phyloP scores from a whole-genome alignment of 352 stramenopile genomes.

The Phytophthora constricta region DNA sequence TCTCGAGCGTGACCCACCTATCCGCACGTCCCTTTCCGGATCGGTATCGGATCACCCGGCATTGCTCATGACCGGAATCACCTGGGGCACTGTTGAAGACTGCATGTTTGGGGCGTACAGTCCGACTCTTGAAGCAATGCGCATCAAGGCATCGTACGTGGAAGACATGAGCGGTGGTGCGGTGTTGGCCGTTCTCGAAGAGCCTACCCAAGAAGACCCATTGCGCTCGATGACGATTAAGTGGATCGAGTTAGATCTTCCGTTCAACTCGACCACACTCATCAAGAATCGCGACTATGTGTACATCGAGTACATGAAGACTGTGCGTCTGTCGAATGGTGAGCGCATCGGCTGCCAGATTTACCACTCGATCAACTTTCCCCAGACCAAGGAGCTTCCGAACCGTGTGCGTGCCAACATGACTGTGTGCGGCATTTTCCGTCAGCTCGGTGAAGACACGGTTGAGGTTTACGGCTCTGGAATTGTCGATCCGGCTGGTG shows the following conservation, averaged over 20 bases:
- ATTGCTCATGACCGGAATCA: slow-evolving; percentile 36
- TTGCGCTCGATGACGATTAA: slow-evolving; percentile 33
- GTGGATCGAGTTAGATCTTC: slow-evolving; percentile 25
- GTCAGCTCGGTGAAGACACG: slow-evolving; percentile 44
- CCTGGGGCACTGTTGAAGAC: slow-evolving; percentile 40
- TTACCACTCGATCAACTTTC: slow-evolving; percentile 35
- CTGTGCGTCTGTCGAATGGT: slow-evolving; percentile 23
- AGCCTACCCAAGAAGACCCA: slow-evolving; percentile 42
- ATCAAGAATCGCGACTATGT: slow-evolving; percentile 40
- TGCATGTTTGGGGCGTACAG: slow-evolving; percentile 40
- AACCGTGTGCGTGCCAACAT: slow-evolving; percentile 51
- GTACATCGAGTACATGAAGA: slow-evolving; percentile 41
- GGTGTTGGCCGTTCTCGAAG: slow-evolving; percentile 37
- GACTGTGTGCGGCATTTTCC: slow-evolving; percentile 61
- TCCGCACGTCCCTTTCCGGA: slow-evolving; percentile 16
- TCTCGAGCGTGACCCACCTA: slow-evolving; percentile 23
- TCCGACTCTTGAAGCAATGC: slow-evolving; percentile 40
- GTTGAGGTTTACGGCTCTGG: slow-evolving; percentile 54
- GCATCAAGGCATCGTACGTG: slow-evolving; percentile 48
- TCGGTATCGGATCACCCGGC: slow-evolving; percentile 19
- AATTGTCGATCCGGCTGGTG: slow-evolving; percentile 34
- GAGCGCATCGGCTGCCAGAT: slow-evolving; percentile 50
- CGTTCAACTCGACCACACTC: slow-evolving; percentile 4
- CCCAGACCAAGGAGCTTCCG: slow-evolving; percentile 44
- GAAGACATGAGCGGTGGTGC: slow-evolving; percentile 39